Conservation (phyloP, 2,329 filamentous ascomycete species). For the Colletotrichum echinochloae region DNA sequence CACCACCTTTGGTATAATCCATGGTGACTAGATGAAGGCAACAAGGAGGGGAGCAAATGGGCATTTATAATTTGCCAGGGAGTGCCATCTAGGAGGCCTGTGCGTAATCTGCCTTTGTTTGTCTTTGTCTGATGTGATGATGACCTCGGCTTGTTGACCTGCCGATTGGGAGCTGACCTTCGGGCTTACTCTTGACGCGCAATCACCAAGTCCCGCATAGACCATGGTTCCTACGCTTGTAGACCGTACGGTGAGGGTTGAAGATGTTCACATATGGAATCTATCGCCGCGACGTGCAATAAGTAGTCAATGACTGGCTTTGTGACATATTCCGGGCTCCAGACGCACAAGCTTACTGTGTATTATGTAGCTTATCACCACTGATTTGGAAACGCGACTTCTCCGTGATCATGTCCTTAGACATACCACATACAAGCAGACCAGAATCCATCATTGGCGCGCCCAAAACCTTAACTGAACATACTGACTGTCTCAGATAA, state of each 20-base stretch:
- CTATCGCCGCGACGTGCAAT: not conserved
- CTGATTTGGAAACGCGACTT: not conserved
- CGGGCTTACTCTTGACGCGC: not conserved
- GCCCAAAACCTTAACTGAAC: not conserved
- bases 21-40: not conserved
- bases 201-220: no score
- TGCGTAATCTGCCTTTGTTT: constrained; percentile 5
- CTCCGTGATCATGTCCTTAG: not conserved
- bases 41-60: not conserved
- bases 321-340: no score
- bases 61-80: not conserved
- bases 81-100: not conserved
- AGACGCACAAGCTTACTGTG: no score
- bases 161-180: not conserved
- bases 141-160: constrained; percentile 17
- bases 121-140: not conserved
- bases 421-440: not conserved
- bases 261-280: not conserved
- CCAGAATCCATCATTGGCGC: not conserved
- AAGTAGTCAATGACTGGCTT: no score
- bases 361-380: not conserved
- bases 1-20: not conserved
- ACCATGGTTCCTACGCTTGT: no score
- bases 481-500: constrained; percentile 63
- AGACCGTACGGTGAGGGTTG: not conserved